Evolutionary conservation across 139 green algal genomes (phyloP).

Genomic region (Closterium sp.): DNA sequence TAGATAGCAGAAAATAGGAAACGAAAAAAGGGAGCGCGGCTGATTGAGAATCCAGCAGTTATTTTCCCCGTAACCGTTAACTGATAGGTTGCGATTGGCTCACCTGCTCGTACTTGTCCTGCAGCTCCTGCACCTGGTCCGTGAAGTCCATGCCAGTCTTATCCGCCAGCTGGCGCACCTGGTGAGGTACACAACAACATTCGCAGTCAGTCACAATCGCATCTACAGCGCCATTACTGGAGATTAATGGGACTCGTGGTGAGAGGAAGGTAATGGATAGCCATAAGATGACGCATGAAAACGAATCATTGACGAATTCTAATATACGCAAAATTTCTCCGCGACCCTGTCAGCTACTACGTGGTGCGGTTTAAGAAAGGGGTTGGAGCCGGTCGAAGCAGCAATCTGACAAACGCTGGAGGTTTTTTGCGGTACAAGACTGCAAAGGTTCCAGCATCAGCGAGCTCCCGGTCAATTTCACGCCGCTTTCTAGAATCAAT

Average conservation of each 20-base stretch:
- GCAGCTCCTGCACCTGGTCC: conserved; percentile 39
- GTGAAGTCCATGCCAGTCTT: conserved; percentile 51
- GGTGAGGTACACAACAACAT: neutral
- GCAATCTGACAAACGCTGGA: neutral
- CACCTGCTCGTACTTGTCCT: conserved; percentile 44
- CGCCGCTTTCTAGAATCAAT: neutral
- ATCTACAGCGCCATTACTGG: no score
- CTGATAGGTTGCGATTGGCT: neutral
- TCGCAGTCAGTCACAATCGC: neutral
- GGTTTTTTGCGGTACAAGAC: neutral
- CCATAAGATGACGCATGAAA: neutral
- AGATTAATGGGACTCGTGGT: neutral
- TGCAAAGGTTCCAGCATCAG: neutral
- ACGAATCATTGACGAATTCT: neutral
- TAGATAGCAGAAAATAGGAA: neutral
- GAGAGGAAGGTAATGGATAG: neutral
- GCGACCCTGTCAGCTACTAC: neutral
- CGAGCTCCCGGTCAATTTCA: no score
- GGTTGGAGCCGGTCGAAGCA: no score
- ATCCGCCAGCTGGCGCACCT: conserved; percentile 36
- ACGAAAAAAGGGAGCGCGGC: no score
- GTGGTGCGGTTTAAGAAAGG: no score
- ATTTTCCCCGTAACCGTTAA: no score
- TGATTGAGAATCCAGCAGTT: no score
- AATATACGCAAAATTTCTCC: neutral